Evolutionary conservation across 2,329 filamentous ascomycete genomes (phyloP).

Genomic region (Epichloe typhina): DNA sequence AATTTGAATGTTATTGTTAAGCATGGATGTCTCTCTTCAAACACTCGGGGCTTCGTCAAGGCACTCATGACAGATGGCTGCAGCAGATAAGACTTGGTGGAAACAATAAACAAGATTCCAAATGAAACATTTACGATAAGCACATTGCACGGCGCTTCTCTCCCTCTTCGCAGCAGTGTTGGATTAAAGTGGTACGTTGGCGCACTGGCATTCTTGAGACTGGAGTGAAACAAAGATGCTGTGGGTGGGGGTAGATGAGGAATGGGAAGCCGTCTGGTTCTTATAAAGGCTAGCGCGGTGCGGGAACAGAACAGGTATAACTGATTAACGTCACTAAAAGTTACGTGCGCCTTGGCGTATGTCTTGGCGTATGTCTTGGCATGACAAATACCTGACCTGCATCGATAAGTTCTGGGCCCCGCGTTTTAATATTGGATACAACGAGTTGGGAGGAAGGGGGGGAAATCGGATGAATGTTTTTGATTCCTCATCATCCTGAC

Average conservation of each 20-base stretch:
- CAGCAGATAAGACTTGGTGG: too few relatives aligned
- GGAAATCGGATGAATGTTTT: not conserved
- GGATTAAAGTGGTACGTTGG: not conserved
- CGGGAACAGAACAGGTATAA: too few relatives aligned
- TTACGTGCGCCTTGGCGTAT: not conserved
- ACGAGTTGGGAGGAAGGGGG: too few relatives aligned
- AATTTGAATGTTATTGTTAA: too few relatives aligned
- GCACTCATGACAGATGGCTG: too few relatives aligned
- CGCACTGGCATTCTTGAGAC: slow-evolving; percentile 1
- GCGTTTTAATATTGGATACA: not conserved
- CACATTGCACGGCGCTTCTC: too few relatives aligned
- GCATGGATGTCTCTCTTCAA: too few relatives aligned
- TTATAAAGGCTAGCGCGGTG: not conserved
- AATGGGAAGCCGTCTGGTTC: not conserved
- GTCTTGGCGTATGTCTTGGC: not conserved
- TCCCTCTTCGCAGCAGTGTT: too few relatives aligned
- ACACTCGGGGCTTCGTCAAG: too few relatives aligned
- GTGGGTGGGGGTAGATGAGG: not conserved
- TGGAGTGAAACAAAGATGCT: slow-evolving; percentile 2
- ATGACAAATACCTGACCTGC: not conserved
- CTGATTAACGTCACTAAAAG: too few relatives aligned
- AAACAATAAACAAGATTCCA: too few relatives aligned
- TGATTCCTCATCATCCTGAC: not conserved
- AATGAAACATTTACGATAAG: too few relatives aligned
- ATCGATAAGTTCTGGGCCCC: not conserved